Conservation (phyloP, 768 basidiomycete genomes). For the Chlorophyllum brunneum region DNA sequence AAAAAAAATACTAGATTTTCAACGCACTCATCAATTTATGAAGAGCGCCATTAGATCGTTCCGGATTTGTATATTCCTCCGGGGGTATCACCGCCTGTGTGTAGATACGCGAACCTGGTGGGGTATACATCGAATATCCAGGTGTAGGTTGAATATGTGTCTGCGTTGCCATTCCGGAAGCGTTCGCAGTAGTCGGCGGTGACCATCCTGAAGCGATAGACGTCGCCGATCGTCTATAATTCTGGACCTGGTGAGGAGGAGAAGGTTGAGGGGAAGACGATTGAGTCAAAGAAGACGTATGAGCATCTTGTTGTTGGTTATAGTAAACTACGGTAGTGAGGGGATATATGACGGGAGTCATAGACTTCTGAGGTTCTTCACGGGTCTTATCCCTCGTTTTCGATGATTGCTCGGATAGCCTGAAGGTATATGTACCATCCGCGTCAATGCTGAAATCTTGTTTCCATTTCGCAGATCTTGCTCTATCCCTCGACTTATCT, state of each 20-base stretch:
- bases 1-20: neutral
- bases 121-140: neutral
- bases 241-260: neutral
- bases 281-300: neutral
- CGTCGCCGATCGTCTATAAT: too few species aligned
- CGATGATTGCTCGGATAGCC: too few species aligned
- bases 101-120: neutral
- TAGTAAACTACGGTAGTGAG: neutral
- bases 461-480: neutral
- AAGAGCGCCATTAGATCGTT: neutral
- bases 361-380: too few species aligned
- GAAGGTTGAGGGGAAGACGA: neutral
- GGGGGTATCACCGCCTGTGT: neutral
- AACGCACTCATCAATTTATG: neutral
- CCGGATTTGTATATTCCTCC: neutral
- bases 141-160: neutral
- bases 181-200: too few species aligned
- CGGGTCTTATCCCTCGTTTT: too few species aligned
- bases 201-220: too few species aligned
- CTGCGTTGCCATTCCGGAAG: too few species aligned
- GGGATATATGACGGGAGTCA: neutral
- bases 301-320: neutral
- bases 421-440: neutral
- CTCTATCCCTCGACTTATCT: conserved; percentile 5
- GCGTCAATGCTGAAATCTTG: neutral